phyloP scores from a whole-genome alignment of 306 rosid species.

The Quercus robur region DNA sequence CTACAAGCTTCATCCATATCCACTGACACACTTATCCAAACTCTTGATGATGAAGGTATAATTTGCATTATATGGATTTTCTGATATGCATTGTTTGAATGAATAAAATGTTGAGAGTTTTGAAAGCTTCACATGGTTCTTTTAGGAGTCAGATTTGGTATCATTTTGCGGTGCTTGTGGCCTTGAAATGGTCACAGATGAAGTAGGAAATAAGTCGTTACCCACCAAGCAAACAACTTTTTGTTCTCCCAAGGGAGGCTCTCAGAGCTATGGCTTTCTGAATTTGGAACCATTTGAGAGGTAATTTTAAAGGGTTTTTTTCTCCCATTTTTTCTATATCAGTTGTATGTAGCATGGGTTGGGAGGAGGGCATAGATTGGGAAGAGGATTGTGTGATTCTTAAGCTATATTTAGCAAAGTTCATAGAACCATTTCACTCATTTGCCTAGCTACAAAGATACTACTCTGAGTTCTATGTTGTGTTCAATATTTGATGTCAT shows the following conservation, averaged over 20 bases:
- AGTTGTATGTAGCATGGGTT: background rate
- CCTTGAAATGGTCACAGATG: slow-evolving; percentile 51
- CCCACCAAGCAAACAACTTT: slow-evolving; percentile 76
- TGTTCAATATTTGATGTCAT: background rate
- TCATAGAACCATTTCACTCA: background rate
- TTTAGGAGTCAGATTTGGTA: slow-evolving; percentile 69
- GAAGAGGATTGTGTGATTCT: background rate
- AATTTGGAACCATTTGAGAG: slow-evolving; percentile 54
- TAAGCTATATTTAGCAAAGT: background rate
- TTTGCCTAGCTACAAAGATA: background rate
- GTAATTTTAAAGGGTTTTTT: background rate
- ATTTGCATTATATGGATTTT: slow-evolving; percentile 6
- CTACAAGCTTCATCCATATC: slow-evolving; percentile 90
- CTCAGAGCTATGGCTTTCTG: slow-evolving; percentile 42
- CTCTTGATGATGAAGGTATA: slow-evolving; percentile 80
- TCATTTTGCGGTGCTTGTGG: slow-evolving; percentile 71
- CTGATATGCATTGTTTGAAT: background rate
- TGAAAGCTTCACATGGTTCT: background rate
- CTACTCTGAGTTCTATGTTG: background rate
- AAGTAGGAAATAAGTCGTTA: slow-evolving; percentile 59
- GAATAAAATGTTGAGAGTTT: background rate
- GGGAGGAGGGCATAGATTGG: background rate
- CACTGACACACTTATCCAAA: slow-evolving; percentile 53
- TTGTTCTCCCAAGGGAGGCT: slow-evolving; percentile 53
- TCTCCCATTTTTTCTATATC: background rate